Base-by-base conservation (phyloP, 805 yeast species). In the Saccharomycopsis sp. region DNA sequence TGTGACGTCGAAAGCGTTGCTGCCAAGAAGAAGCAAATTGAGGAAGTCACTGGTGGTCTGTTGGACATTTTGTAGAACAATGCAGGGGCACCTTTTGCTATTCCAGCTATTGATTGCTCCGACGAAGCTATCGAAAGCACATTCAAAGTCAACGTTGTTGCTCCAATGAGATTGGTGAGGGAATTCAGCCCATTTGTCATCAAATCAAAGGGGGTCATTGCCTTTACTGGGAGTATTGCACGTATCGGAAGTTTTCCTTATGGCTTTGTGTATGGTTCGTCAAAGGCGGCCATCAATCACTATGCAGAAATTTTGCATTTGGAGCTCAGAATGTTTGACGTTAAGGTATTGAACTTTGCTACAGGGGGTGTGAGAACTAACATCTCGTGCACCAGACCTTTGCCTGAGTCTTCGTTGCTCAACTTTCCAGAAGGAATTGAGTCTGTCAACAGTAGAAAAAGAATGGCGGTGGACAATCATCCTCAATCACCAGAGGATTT, bases 301-400 rank as follows among this genome's bases (percentile, higher is more conserved):
- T 83, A 76, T 53, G 81, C 85, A 0, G 69, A 73, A 30, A 69
- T 68, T 2, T 60, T 83, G 42, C 71, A 78, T 39, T 53, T 77
- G 19, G 94, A 83, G 57, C 56, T 83, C 69, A 72, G 73, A 54
- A 81, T 85, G 3, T 77, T 80, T 51, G 81, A 71, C 12, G 89
- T 83, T 4, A 65, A 74, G 37, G 89, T 83, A 0, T 64, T 80
- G 45, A 78, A 79, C 51, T 66, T 78, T 9, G 59, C 80, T 30
- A 82, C 92, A 6, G 94, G 94, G 22, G 89, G 83, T 27, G 92
- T 83, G 22, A 61, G 62, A 17, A 80, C 92, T 0, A 67, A 76
- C 42, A 80, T 83, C 50, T 82, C 77, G 0, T 89, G 82, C 50
- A 71, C 63, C 2, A 65, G 85, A 49, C 68, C 73, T 1, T 55